Evolutionary conservation across 2,329 filamentous ascomycete genomes (phyloP).

Genomic region (Arthrinium phaeospermum): DNA sequence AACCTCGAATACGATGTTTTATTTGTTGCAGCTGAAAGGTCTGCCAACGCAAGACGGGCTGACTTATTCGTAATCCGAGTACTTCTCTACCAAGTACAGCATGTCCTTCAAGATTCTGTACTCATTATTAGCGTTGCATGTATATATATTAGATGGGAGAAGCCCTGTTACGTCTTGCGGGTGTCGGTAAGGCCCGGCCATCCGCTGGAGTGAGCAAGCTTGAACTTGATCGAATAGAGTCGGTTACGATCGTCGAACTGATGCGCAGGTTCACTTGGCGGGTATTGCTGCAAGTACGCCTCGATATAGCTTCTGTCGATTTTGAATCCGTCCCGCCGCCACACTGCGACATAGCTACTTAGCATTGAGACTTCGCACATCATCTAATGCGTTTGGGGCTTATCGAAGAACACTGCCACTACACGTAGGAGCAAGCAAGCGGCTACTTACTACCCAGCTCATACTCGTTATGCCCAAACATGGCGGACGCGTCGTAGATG

Average conservation of each 20-base stretch:
- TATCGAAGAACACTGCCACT: no score
- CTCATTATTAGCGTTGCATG: slow-evolving; percentile 19
- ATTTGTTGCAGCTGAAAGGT: no score
- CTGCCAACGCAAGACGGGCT: no score
- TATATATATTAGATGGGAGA: no score
- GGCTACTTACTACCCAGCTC: not conserved
- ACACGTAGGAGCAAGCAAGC: no score
- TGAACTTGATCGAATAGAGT: slow-evolving; percentile 31
- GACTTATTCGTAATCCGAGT: no score
- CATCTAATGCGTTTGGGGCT: no score
- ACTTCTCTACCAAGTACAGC: not conserved
- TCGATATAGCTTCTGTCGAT: no score
- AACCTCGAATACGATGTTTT: no score
- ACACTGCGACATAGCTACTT: slow-evolving; percentile 24
- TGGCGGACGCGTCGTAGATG: slow-evolving; percentile 28
- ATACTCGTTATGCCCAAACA: slow-evolving; percentile 32
- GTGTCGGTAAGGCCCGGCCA: slow-evolving; percentile 15
- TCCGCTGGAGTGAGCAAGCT: not conserved
- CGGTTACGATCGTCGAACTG: slow-evolving; percentile 34
- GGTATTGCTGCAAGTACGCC: slow-evolving; percentile 30
- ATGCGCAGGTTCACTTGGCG: slow-evolving; percentile 30
- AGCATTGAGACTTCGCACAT: not conserved
- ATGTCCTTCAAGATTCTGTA: slow-evolving; percentile 23
- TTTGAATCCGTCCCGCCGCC: no score
- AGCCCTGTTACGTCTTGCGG: slow-evolving; percentile 13